A percentile compares a stretch with the other conserved stretches of the same genome.
These are phyloP conservation scores for Hypoxylon sp. DNA, from an alignment of 2,329 filamentous ascomycete species.

Conservation along the genomic window DNA sequence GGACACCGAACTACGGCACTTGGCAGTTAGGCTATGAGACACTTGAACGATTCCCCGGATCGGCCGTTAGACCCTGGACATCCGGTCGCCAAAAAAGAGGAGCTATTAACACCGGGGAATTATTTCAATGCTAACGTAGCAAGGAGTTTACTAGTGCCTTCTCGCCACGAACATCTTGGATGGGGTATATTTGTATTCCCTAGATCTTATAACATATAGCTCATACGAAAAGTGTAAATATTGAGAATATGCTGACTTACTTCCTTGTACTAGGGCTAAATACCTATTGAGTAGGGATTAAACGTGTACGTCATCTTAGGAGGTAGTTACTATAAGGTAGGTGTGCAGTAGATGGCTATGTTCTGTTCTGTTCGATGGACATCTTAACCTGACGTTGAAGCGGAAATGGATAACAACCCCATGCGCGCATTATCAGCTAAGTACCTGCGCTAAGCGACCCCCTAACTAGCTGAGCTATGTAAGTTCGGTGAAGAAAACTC, in stretches of 20 bases:
- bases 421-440: not conserved
- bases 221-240: no score
- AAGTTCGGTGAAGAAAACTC: not conserved
- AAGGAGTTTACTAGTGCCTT: conserved; percentile 5
- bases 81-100: conserved; percentile 5
- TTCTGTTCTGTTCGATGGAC: not conserved
- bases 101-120: conserved; percentile 4
- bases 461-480: not conserved
- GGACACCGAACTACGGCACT: conserved; percentile 7
- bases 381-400: not conserved
- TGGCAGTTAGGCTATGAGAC: conserved; percentile 22
- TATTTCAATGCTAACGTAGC: not conserved
- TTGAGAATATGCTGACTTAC: not conserved
- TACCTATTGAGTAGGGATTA: not conserved
- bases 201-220: not conserved
- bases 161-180: not conserved
- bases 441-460: not conserved
- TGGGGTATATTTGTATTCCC: not conserved
- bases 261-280: not conserved
- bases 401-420: not conserved
- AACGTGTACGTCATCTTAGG: not conserved
- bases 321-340: not conserved
- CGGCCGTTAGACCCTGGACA: conserved; percentile 9
- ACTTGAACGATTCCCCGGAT: conserved; percentile 22
- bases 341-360: not conserved